phyloP scores from a whole-genome alignment of 768 basidiomycete genomes.

The Trametopsis cervina region DNA sequence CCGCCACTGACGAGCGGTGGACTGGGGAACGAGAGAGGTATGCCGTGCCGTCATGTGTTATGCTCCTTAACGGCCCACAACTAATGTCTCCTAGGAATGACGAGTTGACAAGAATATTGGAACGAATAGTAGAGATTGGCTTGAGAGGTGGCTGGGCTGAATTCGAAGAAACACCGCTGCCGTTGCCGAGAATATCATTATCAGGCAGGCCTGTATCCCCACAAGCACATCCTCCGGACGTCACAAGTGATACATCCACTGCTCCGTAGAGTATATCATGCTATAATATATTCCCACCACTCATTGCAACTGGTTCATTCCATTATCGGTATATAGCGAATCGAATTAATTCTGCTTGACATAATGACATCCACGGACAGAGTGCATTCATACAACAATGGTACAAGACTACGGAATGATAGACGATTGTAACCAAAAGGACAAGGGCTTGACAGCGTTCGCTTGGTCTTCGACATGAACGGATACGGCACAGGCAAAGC shows the following conservation, averaged over 20 bases:
- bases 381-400: too few species aligned
- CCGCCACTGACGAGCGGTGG: slow-evolving; percentile 37
- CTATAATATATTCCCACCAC: too few species aligned
- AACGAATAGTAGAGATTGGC: slow-evolving; percentile 64
- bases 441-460: too few species aligned
- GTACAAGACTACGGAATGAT: too few species aligned
- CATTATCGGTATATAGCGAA: too few species aligned
- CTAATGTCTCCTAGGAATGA: slow-evolving; percentile 41
- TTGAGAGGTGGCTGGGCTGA: slow-evolving; percentile 58
- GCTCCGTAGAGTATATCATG: too few species aligned
- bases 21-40: slow-evolving; percentile 40
- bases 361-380: too few species aligned
- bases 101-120: slow-evolving; percentile 57
- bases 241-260: not conserved
- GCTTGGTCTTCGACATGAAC: too few species aligned
- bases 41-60: slow-evolving; percentile 1
- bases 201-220: not conserved
- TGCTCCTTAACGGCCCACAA: not conserved
- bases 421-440: too few species aligned
- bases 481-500: too few species aligned
- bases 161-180: slow-evolving; percentile 52
- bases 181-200: slow-evolving; percentile 29
- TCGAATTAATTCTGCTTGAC: too few species aligned
- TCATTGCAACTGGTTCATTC: too few species aligned
- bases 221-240: not conserved